Percentiles rank a stretch among this genome's conserved stretches.
phyloP scores from a whole-genome alignment of 2,329 filamentous ascomycete genomes.

The Fusarium chlamydosporum region DNA sequence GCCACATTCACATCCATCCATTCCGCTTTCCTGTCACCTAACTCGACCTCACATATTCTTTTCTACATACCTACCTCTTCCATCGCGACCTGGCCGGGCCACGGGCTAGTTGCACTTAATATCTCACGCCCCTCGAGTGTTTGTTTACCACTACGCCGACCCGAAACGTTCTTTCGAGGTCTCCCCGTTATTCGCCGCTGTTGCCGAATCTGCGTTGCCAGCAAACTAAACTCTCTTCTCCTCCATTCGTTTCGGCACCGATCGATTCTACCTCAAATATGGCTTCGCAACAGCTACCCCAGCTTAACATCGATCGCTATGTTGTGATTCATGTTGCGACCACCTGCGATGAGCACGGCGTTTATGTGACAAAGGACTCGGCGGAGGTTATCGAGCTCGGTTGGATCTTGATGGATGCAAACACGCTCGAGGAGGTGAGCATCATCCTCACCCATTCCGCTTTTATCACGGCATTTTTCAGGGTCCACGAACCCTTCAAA shows the following conservation, averaged over 20 bases:
- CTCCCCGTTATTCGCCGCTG: conserved; percentile 32
- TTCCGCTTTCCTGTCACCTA: conserved; percentile 44
- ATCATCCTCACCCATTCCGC: conserved; percentile 23
- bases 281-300: conserved; percentile 62
- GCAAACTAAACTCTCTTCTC: conserved; percentile 43
- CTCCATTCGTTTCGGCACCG: conserved; percentile 41
- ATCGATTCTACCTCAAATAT: conserved; percentile 53
- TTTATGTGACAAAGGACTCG: conserved; percentile 99
- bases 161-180: conserved; percentile 29
- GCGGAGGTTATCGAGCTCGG: conserved; percentile 99
- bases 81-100: conserved; percentile 57
- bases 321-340: conserved; percentile 98
- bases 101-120: conserved; percentile 55
- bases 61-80: conserved; percentile 43
- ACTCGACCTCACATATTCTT: conserved; percentile 42
- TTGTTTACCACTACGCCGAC: conserved; percentile 40
- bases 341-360: conserved; percentile 98
- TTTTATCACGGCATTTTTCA: conserved; percentile 17
- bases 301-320: conserved; percentile 90
- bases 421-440: conserved; percentile 90
- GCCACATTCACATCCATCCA: conserved; percentile 45
- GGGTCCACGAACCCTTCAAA: conserved; percentile 4
- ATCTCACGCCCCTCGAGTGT: conserved; percentile 42
- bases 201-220: conserved; percentile 34
- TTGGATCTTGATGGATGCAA: conserved; percentile 95